Base-by-base conservation (phyloP, 2,329 filamentous ascomycete genomes). In the Podosphaera fusca region DNA sequence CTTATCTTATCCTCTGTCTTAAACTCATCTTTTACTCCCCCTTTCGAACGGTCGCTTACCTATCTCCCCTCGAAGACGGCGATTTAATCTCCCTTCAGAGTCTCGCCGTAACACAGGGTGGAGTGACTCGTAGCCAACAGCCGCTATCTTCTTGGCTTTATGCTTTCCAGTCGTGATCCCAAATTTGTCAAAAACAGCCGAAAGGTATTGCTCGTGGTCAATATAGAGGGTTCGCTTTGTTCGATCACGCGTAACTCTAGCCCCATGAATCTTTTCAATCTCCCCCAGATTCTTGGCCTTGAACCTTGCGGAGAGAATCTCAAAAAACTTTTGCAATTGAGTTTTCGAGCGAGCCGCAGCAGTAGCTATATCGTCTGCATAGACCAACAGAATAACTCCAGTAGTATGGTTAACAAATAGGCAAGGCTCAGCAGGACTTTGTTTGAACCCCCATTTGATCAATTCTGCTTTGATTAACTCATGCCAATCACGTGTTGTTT, bases 251-350 rank as follows among this genome's bases (percentile, higher is more conserved):
- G 45, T 21, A 21, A 47, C 45, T 47, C 45, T 47, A 47, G 45
- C 45, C 31, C 1, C 52, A 30, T 9, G 35, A 55, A 55, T 55
- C 35, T 55, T 55, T 29, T 55, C 21, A 38, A 55, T 55, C 34
- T 55, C 52, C 34, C 52, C 52, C 52, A 55, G 35, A 34, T 55
- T 40, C 35, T 55, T 55, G 52, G 52, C 52, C 9, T 40, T 55
- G 36, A 55, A 55, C 29, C 35, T 14, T 38, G 21, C 21, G 14
- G 52, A 55, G 33, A 55, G 35, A n/a, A 8, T 36, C 30, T 55
- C 38, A 40, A 38, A 55, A 30, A 55, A 40, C 35, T n/a, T n/a
- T 30, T 5, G 21, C 21, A 55, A 40, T 29, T 55, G 5, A 10
- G 9, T 30, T 40, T 55, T 55, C 12, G 31, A 21, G 14, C 29